These are phyloP conservation scores for Xylariaceae sp. DNA, from an alignment of 2,329 filamentous ascomycete genomes.

Conservation along the genomic window DNA sequence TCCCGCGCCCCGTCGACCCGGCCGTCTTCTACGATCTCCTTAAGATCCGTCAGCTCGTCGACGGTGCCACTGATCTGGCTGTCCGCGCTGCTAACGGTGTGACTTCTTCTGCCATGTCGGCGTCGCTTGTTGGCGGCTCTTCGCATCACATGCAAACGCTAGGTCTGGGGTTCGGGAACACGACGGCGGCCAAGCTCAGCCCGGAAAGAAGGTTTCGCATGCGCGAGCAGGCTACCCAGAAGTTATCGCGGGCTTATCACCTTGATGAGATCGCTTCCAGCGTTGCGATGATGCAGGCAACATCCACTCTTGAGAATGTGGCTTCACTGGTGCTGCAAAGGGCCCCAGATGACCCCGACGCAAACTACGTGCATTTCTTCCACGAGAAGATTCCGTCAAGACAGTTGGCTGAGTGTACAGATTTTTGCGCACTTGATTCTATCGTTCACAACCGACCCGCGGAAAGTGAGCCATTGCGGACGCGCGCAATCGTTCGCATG, in stretches of 20 bases:
- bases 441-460: constrained; percentile 63
- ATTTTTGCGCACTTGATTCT: constrained; percentile 62
- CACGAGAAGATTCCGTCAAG: constrained; percentile 83
- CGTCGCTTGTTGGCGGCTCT: constrained; percentile 43
- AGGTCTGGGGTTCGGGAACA: constrained; percentile 58
- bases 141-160: constrained; percentile 36
- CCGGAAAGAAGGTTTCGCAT: constrained; percentile 75
- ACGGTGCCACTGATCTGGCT: constrained; percentile 75
- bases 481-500: constrained; percentile 69
- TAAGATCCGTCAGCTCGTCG: constrained; percentile 76
- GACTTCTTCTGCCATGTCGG: constrained; percentile 62
- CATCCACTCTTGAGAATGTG: constrained; percentile 74
- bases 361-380: constrained; percentile 89
- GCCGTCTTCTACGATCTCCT: constrained; percentile 80
- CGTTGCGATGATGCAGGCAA: constrained; percentile 79
- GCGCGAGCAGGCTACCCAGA: constrained; percentile 75
- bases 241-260: constrained; percentile 73
- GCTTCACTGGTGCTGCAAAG: constrained; percentile 70
- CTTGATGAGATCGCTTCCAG: constrained; percentile 81
- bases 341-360: constrained; percentile 65
- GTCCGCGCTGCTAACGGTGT: constrained; percentile 75
- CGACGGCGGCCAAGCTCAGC: constrained; percentile 65
- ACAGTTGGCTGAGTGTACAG: constrained; percentile 70
- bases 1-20: constrained; percentile 74
- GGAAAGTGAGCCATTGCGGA: constrained; percentile 67